Conservation (phyloP, 2,329 filamentous ascomycete species). For the Monilinia fructigena region DNA sequence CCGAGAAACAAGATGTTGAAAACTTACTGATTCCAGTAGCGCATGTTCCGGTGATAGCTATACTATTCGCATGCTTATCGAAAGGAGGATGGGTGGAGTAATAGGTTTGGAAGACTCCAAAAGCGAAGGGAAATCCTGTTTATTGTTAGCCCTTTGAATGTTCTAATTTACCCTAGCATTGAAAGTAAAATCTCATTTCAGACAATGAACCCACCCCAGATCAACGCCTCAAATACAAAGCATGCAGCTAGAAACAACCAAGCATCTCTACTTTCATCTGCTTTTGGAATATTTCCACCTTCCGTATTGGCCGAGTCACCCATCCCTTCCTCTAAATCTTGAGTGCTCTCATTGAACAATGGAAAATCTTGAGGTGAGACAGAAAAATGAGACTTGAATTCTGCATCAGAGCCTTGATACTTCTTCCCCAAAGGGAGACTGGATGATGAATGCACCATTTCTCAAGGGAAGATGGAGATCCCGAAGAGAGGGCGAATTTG, state of each 20-base stretch:
- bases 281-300: slow-evolving; percentile 39
- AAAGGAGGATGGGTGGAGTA: slow-evolving; percentile 44
- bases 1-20: not conserved
- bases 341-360: not conserved
- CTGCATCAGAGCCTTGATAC: not conserved
- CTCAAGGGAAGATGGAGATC: not conserved
- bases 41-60: slow-evolving; percentile 47
- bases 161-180: not conserved
- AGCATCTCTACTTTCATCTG: slow-evolving; percentile 51
- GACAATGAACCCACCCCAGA: slow-evolving; percentile 48
- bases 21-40: slow-evolving; percentile 30
- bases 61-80: slow-evolving; percentile 40
- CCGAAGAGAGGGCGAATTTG: not conserved
- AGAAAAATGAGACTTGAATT: not conserved
- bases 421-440: not conserved
- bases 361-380: not conserved
- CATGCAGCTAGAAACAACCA: slow-evolving; percentile 52
- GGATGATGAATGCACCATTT: not conserved
- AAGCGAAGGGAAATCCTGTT: slow-evolving; percentile 42
- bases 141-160: slow-evolving; percentile 8
- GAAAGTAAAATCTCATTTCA: not conserved
- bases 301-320: not conserved
- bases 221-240: slow-evolving; percentile 52
- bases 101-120: slow-evolving; percentile 47
- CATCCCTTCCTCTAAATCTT: not conserved